Base-by-base conservation (phyloP, 345 rosid genomes). In the Hibiscus mutabilis region DNA sequence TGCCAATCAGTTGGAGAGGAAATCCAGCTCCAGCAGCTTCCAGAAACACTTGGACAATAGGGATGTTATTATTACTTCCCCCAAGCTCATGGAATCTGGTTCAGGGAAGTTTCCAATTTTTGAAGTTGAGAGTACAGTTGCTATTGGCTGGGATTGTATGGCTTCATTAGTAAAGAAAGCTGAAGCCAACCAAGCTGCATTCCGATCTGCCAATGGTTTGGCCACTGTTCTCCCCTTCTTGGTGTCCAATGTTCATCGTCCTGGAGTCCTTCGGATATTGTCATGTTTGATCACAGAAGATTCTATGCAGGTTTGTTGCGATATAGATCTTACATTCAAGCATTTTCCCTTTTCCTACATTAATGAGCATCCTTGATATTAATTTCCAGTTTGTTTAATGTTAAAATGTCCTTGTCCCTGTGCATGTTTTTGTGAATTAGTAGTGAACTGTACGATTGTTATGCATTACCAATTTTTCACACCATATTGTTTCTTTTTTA, bases 241-340 rank as follows among this genome's bases (percentile, higher is more conserved):
- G 82, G 92, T 84, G 69, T 95, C 90, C 40, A 75, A 77, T 73
- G 77, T 84, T 77, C 99, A 95, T 81, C 97, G 99, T 60, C 78
- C 84, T 52, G 97, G 99, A 68, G 97, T 90, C 66, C 96, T 95
- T 58, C 82, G 99, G 75, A 80, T 85, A 72, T 80, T 95, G 78
- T 90, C 99, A 66, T 95, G 99, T 84, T 84, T 95, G 85, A 91
- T 95, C 71, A 85, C 91, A 24, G 99, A 95, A 88, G 99, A 95
- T 81, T 75, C 79, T 66, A 69, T 76, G 14, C 98, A 92, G 96
- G 99, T 95, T 71, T 73, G 80, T 73, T 15, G 3, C 27, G 55
- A 16, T 75, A 47, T 53, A 42, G 73, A 60, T 37, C 37, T 42
- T 52, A 27, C 37, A 13, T 55, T 35, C 51, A 19, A 65, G 47